Evolutionary conservation across 176 grass and related monocot genomes (phyloP).

Genomic region (Musa schizocarpa): DNA sequence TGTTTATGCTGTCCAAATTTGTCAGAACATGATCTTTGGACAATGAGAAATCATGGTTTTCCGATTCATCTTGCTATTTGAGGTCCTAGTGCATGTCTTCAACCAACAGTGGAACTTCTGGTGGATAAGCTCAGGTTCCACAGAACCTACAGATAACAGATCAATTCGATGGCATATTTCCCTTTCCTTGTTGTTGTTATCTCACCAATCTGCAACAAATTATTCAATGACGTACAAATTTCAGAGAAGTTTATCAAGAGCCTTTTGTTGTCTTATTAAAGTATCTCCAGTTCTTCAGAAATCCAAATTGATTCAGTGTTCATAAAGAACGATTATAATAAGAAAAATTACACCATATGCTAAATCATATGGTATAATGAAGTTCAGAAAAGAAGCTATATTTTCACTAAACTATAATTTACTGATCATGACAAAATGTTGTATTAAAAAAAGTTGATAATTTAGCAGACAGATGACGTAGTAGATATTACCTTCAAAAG

Average conservation of each 20-base stretch:
- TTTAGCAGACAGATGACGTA: background rate
- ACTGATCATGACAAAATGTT: background rate
- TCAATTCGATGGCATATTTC: constrained; percentile 78
- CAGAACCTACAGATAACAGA: constrained; percentile 53
- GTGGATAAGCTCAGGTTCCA: background rate
- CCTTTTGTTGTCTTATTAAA: background rate
- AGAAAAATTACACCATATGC: no score
- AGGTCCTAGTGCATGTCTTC: background rate
- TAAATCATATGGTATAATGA: no score
- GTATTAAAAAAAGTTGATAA: background rate
- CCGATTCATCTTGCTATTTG: background rate
- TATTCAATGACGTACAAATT: constrained; percentile 13
- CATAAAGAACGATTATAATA: no score
- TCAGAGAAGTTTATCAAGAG: background rate
- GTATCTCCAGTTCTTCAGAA: no score
- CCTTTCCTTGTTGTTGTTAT: constrained; percentile 70
- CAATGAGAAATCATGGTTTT: background rate
- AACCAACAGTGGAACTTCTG: background rate
- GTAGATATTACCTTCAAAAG: background rate
- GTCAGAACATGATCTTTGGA: background rate
- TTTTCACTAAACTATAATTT: background rate
- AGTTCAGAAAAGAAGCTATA: background rate
- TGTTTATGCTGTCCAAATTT: background rate
- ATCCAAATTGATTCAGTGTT: background rate
- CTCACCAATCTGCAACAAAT: constrained; percentile 65